phyloP scores from a whole-genome alignment of 2,329 filamentous ascomycete species.

The Colletotrichum godetiae region DNA sequence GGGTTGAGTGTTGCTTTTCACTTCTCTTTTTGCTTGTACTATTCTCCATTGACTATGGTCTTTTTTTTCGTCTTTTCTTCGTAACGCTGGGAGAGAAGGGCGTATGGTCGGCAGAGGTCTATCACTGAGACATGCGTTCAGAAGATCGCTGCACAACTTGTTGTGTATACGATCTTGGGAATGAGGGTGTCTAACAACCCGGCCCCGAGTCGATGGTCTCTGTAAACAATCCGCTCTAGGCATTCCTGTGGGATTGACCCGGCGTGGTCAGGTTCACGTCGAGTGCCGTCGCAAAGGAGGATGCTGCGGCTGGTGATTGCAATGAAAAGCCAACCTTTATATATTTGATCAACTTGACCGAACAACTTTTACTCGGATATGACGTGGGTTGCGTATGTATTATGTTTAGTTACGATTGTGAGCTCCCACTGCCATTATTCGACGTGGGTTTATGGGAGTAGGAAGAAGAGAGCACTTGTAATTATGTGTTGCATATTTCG shows the following conservation, averaged over 20 bases:
- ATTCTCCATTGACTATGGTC: conserved; percentile 10
- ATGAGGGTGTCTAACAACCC: conserved; percentile 4
- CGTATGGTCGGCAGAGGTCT: background rate
- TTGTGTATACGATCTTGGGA: background rate
- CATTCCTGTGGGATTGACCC: background rate
- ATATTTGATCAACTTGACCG: background rate
- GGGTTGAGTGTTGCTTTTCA: background rate
- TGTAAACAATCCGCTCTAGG: conserved; percentile 3
- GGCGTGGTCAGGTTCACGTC: conserved; percentile 4
- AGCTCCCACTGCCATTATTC: too few species aligned
- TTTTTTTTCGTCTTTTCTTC: conserved; percentile 23
- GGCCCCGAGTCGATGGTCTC: conserved; percentile 7
- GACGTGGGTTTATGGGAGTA: too few species aligned
- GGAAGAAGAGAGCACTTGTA: background rate
- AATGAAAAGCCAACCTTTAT: conserved; percentile 8
- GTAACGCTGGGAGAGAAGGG: background rate
- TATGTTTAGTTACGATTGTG: too few species aligned
- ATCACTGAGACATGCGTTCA: conserved; percentile 4
- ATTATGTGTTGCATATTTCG: background rate
- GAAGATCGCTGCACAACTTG: background rate
- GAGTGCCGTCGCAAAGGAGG: conserved; percentile 6
- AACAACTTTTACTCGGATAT: too few species aligned
- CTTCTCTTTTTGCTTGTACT: conserved; percentile 26
- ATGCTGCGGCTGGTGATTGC: conserved; percentile 11
- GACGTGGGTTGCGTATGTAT: too few species aligned